Evolutionary conservation across 2,329 filamentous ascomycete species (phyloP).

Genomic region (Tolypocladium amazonense): DNA sequence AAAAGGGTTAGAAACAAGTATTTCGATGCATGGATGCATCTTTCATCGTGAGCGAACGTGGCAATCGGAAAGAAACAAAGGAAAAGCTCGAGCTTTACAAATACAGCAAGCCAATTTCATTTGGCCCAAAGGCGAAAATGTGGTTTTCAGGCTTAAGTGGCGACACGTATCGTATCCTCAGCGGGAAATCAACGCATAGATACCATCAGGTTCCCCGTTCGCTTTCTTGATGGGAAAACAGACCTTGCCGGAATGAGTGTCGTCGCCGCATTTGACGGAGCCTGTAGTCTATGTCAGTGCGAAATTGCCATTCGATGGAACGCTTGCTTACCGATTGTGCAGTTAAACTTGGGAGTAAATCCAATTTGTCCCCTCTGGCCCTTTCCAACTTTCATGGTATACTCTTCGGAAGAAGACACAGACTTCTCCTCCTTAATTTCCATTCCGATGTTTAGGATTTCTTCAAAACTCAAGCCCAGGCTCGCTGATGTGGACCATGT

Average conservation of each 20-base stretch:
- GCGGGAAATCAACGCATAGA: background rate
- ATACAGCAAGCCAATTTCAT: background rate
- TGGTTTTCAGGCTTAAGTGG: too few relatives aligned
- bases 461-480: background rate
- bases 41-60: background rate
- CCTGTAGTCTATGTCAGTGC: background rate
- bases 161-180: background rate
- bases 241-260: background rate
- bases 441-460: background rate
- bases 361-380: background rate
- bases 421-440: background rate
- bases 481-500: background rate
- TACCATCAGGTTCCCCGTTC: background rate
- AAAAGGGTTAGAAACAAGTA: background rate
- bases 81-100: background rate
- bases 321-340: background rate
- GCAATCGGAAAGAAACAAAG: background rate
- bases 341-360: background rate
- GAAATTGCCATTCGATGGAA: background rate
- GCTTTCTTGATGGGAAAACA: background rate
- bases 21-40: background rate
- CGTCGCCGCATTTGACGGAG: background rate
- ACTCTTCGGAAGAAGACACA: background rate
- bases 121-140: background rate
- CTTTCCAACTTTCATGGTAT: background rate